Base-by-base conservation (phyloP, 805 yeast species). In the Saccharomycopsis microspora region DNA sequence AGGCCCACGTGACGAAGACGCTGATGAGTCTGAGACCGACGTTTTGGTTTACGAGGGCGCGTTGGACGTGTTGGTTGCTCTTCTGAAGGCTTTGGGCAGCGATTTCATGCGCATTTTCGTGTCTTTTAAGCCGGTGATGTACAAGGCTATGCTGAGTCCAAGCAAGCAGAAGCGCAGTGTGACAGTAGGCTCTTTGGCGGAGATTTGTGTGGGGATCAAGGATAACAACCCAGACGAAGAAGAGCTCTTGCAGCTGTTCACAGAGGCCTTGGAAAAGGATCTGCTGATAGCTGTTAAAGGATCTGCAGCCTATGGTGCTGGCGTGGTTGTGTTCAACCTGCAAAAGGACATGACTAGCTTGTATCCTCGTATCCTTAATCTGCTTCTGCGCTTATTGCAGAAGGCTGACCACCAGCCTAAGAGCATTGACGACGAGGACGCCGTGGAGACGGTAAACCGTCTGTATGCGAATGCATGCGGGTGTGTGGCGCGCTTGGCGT, bases 401-500 rank as follows among this genome's bases (percentile, higher is more conserved):
- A 83, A 82, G 64, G 88, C 87, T 52, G 86, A 85, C 63, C 79
- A 76, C 64, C 84, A 83, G 67, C 57, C 62, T 43, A 63, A 61
- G 42, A 75, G 67, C 47, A 77, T 70, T 48, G 84, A 78, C 53
- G 87, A 80, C 58, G 94, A 82, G 55, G 90, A 84, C 63, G 72
- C 85, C 34, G 75, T 75, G 59, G 95, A 87, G 55, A 82, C 78
- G 51, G 76, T 85, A 57, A 81, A 82, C 67, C 76, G 95, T 69
- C 79, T 94, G 4, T 78, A 77, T 56, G 96, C 97, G 51, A 93
- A 93, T 64, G 96, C 96, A 4, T 83, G 93, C 64, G 98, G 98
- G 41, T 93, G 97, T 75, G 95, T 89, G 49, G 89, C 96, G 11
- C 80, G 98, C 67, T 74, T 93, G 85, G 76, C 85, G 9, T 69